Base-by-base conservation (phyloP, 2,329 filamentous ascomycete species). In the Cercospora zeae-maydis region DNA sequence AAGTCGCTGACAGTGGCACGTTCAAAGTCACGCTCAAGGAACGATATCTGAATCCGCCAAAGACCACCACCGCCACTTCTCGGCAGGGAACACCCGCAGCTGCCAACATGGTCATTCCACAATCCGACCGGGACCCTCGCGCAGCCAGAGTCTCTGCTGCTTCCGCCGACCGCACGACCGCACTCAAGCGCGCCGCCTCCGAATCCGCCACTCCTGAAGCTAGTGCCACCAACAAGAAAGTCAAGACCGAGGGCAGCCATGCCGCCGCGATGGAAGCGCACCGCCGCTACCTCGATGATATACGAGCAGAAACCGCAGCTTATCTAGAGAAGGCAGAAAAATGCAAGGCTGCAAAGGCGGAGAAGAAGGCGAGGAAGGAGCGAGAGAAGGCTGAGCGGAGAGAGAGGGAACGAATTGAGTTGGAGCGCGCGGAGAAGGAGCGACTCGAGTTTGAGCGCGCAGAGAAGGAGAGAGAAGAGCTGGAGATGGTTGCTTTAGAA, bases 391-490 rank as follows among this genome's bases (percentile, higher is more conserved):
- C 36, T 16, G 27, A 27, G 39, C 27, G 33, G 31, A 42, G 42
- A 14, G 47, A 52, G 24, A 31, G 34, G 24, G 33, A 37, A 3
- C 4, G 34, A 30, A 33, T 37, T 10, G 53, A 56, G 53, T 33
- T 36, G n/a, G 31, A 37, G 33, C 30, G 53, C 6, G 53, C 33
- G 14, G 49, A 58, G 37, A 55, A 47, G 21, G 33, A 37, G 9
- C 4, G 34, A 30, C 53, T 37, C 16, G 53, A 56, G 53, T 33
- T 36, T 27, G 31, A 37, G 33, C 30, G 53, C 6, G 53, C 33
- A 10, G 49, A 58, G 37, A 55, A 47, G 21, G 42, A 63, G 51
- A 45, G 34, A 51, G 42, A 60, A 51, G 64, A 49, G 33, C 49
- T 59, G 47, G 30, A 49, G 31, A 34, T 51, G 31, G 5, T 33